Evolutionary conservation across 495 filamentous ascomycete genomes (phyloP), one percentile per base, ranked within the genome.

Genomic region (Neurospora sp.): DNA sequence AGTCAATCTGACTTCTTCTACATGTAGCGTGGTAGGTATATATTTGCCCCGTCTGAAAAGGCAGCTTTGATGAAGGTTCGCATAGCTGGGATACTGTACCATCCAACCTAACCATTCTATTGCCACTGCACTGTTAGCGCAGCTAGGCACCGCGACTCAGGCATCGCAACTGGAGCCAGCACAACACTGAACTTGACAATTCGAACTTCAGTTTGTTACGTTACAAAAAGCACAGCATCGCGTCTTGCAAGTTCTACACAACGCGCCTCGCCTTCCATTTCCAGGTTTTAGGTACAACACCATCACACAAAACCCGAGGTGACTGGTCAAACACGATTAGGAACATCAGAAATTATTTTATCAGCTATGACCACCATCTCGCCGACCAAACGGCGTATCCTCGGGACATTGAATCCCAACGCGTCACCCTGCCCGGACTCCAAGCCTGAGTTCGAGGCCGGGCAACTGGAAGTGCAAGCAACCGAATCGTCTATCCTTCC

Each of bases 341-440:
- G 27, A 27, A 27, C 27, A 27, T 27, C 27, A 27, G 27, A 2
- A 27, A 27, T 27, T 1, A 27, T 27, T 27, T 27, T 27, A 27
- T 27, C 27, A 27, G 27, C 27, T 27, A 27, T 27, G 27, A 27
- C 27, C 27, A 76, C 74, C 46, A 70, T 74, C 14, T 79, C 80
- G 54, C 83, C 84, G 2, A 75, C 72, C 71, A 84, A 84, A 72
- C 80, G 85, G 79, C 85, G 85, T 82, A 85, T 80, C 70, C 83
- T 87, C 16, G 82, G 76, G 37, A 76, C 79, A 1, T 74, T 85
- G 16, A 80, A 86, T 75, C 80, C 79, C 46, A 87, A 87, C 78
- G 77, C 82, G 70, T 75, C 78, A 39, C 79, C 80, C 1, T 71
- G 18, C 8, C 27, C 27, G 27, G 27, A 27, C 27, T 31, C 31